Conservation (phyloP, 805 yeast species). For the Suhomyces kilbournensis region DNA sequence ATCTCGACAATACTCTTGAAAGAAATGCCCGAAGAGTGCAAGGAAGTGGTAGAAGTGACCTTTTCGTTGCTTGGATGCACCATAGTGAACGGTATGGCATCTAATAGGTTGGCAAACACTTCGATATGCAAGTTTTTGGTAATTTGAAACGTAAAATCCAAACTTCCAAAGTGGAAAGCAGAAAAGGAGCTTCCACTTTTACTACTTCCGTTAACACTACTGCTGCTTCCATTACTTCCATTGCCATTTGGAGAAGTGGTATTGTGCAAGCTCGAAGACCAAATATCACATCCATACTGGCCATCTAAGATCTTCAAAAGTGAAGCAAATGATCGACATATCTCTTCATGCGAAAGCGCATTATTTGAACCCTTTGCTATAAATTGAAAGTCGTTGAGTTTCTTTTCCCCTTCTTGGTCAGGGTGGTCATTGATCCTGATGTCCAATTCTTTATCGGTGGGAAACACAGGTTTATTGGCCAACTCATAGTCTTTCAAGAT, state of each 20-base stretch:
- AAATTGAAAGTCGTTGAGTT: conserved; percentile 33
- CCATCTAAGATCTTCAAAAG: conserved; percentile 60
- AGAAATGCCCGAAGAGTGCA: conserved; percentile 35
- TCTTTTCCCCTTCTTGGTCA: background rate
- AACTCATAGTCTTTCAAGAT: conserved; percentile 60
- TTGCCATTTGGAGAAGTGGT: background rate
- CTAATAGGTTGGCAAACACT: conserved; percentile 65
- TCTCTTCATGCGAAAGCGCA: conserved; percentile 64
- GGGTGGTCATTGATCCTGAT: background rate
- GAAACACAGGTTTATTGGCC: conserved; percentile 68
- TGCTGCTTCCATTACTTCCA: conserved; percentile 1
- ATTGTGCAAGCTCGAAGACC: conserved; percentile 15
- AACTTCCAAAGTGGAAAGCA: conserved; percentile 29
- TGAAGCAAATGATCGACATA: conserved; percentile 54
- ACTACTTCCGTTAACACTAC: background rate
- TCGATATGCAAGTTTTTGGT: conserved; percentile 47
- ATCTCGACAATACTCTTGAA: conserved; percentile 70
- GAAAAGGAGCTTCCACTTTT: conserved; percentile 30
- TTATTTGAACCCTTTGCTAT: conserved; percentile 46
- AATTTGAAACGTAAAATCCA: conserved; percentile 32
- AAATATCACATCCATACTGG: conserved; percentile 44
- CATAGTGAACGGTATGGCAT: conserved; percentile 66
- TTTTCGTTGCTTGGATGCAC: conserved; percentile 41
- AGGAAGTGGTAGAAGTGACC: conserved; percentile 18
- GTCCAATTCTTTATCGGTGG: conserved; percentile 47